phyloP scores from a whole-genome alignment of 1,284 basidiomycete species.

The Chiua sp. region DNA sequence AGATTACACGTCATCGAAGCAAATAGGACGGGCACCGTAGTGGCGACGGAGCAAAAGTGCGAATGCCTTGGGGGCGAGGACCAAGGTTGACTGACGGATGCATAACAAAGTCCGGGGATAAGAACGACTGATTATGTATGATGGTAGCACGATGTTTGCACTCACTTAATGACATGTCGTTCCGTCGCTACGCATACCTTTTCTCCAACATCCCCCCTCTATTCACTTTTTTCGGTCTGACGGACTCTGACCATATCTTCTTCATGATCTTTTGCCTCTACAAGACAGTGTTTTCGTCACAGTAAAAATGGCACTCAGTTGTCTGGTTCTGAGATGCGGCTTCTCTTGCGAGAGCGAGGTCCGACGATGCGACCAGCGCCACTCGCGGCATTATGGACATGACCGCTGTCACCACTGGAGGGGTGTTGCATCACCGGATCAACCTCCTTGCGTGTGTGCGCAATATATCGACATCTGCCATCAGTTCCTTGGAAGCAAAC shows the following conservation, averaged over 20 bases:
- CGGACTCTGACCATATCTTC: conserved; percentile 78
- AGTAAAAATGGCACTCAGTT: conserved; percentile 56
- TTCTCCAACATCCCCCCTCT: conserved; percentile 78
- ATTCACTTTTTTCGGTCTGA: conserved; percentile 75
- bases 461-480: conserved; percentile 59
- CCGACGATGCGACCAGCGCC: conserved; percentile 54
- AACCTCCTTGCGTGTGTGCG: conserved; percentile 62
- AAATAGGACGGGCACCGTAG: too few relatives aligned
- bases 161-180: conserved; percentile 34
- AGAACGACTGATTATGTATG: neutral
- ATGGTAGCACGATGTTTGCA: neutral
- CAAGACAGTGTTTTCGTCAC: conserved; percentile 66
- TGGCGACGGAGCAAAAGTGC: neutral
- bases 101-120: too few relatives aligned
- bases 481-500: conserved; percentile 51
- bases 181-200: conserved; percentile 68
- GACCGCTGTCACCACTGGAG: conserved; percentile 35
- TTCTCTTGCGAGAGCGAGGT: conserved; percentile 70
- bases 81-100: too few relatives aligned
- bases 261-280: conserved; percentile 68
- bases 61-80: neutral
- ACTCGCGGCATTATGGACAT: conserved; percentile 8
- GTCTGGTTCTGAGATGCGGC: conserved; percentile 50
- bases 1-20: neutral
- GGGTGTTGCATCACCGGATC: conserved; percentile 59